Percentiles rank a stretch among this genome's conserved stretches.
Conservation (phyloP, 2,329 filamentous ascomycete species). For the Aspergillus novofumigatus region DNA sequence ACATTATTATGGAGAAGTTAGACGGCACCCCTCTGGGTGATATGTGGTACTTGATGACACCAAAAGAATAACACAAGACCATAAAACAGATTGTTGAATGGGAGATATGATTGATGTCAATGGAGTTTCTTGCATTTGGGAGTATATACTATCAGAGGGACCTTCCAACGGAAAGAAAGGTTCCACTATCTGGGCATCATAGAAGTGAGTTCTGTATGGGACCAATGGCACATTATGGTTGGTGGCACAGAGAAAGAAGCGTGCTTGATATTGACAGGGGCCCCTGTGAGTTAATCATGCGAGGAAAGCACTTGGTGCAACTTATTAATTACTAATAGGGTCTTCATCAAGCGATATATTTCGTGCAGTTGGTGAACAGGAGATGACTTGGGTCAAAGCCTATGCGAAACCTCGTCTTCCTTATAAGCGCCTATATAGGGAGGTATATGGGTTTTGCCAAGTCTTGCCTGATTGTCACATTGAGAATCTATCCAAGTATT, state of each 20-base stretch:
- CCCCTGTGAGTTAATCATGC: constrained; percentile 13
- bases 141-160: constrained; percentile 11
- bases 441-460: constrained; percentile 10
- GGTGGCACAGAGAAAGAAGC: constrained; percentile 13
- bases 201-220: constrained; percentile 13
- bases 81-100: constrained; percentile 8
- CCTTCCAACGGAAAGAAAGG: background rate
- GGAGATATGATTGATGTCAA: constrained; percentile 5
- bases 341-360: constrained; percentile 7
- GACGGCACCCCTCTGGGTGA: constrained; percentile 5
- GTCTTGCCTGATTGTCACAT: constrained; percentile 14
- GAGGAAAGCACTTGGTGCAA: background rate
- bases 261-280: constrained; percentile 9
- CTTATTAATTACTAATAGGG: constrained; percentile 8
- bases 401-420: constrained; percentile 15
- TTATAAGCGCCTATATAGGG: constrained; percentile 15
- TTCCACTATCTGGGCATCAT: constrained; percentile 1
- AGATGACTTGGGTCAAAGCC: constrained; percentile 12
- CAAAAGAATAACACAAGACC: constrained; percentile 1
- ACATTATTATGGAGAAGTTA: constrained; percentile 9
- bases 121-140: constrained; percentile 8
- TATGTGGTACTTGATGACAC: constrained; percentile 5
- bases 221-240: constrained; percentile 12
- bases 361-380: constrained; percentile 9
- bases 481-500: constrained; percentile 11